Evolutionary conservation across 257 asterid genomes (phyloP).

Genomic region (Scutellaria galericulata): DNA sequence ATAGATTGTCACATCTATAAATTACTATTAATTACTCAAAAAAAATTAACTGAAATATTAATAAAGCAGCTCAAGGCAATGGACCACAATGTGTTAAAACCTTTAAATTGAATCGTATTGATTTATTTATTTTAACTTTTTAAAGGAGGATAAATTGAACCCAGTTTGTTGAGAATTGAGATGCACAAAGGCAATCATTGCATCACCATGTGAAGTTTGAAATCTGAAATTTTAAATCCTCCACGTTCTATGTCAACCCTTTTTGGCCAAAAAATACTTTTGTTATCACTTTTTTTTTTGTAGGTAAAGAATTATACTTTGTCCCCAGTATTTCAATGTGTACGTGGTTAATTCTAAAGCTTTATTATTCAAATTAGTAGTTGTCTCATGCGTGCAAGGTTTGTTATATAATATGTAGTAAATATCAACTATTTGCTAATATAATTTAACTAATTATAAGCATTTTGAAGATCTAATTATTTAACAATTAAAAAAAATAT

Average conservation of each 20-base stretch:
- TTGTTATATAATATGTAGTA: too few relatives aligned
- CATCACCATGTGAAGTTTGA: conserved; percentile 31
- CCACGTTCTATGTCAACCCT: conserved; percentile 17
- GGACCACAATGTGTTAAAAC: conserved; percentile 30
- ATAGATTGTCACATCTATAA: too few relatives aligned
- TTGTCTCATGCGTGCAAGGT: too few relatives aligned
- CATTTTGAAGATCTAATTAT: too few relatives aligned
- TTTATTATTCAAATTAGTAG: too few relatives aligned
- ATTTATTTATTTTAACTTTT: too few relatives aligned
- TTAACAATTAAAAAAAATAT: too few relatives aligned
- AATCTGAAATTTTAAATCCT: neutral
- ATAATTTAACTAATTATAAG: too few relatives aligned
- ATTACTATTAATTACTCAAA: too few relatives aligned
- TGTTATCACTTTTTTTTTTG: neutral
- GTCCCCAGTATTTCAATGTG: neutral
- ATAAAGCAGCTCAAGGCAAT: neutral
- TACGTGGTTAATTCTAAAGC: too few relatives aligned
- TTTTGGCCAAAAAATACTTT: neutral
- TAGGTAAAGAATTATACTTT: neutral
- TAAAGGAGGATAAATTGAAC: neutral
- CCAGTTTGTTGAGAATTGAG: conserved; percentile 8
- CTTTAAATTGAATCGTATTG: neutral
- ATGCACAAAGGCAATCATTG: conserved; percentile 38
- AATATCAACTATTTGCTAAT: too few relatives aligned
- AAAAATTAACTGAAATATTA: neutral